These are phyloP conservation scores for Thalassiosira profunda DNA, from an alignment of 108 stramenopile species.

Conservation along the genomic window DNA sequence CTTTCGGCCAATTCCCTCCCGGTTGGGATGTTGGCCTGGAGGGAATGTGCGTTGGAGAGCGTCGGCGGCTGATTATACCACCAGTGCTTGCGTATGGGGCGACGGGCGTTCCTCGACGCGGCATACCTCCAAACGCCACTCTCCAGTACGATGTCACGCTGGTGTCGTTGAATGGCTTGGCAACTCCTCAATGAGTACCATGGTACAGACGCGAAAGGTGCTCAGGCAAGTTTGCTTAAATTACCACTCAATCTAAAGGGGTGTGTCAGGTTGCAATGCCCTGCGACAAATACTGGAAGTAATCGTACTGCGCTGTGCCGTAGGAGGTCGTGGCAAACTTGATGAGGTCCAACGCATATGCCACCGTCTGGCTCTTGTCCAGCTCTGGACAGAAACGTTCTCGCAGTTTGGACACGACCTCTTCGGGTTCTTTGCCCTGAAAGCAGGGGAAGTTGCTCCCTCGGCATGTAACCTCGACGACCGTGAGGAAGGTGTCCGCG, in stretches of 20 bases:
- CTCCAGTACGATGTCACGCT: conserved; percentile 86
- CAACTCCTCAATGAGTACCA: conserved; percentile 76
- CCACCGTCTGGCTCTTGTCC: conserved; percentile 89
- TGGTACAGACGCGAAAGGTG: too few species aligned
- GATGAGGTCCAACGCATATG: conserved; percentile 89
- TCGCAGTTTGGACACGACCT: conserved; percentile 76
- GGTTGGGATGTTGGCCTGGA: conserved; percentile 88
- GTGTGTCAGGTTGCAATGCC: conserved; percentile 77
- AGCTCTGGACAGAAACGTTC: conserved; percentile 87
- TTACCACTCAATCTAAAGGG: too few species aligned
- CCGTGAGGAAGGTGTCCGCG: conserved; percentile 80
- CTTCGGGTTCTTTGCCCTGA: conserved; percentile 79
- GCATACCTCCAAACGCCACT: conserved; percentile 87
- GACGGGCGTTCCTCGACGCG: conserved; percentile 71
- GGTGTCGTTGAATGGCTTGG: conserved; percentile 84
- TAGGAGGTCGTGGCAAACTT: conserved; percentile 83
- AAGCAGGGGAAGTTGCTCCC: conserved; percentile 95
- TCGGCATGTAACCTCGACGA: conserved; percentile 91
- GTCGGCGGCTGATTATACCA: conserved; percentile 78
- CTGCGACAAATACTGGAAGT: conserved; percentile 94
- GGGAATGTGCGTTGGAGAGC: conserved; percentile 76
- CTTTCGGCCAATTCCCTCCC: conserved; percentile 89
- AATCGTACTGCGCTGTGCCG: conserved; percentile 95
- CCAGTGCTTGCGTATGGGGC: conserved; percentile 84
- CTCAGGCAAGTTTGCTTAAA: too few species aligned